phyloP scores from a whole-genome alignment of 148 eudicot genomes.

The Pouteria glomerata region DNA sequence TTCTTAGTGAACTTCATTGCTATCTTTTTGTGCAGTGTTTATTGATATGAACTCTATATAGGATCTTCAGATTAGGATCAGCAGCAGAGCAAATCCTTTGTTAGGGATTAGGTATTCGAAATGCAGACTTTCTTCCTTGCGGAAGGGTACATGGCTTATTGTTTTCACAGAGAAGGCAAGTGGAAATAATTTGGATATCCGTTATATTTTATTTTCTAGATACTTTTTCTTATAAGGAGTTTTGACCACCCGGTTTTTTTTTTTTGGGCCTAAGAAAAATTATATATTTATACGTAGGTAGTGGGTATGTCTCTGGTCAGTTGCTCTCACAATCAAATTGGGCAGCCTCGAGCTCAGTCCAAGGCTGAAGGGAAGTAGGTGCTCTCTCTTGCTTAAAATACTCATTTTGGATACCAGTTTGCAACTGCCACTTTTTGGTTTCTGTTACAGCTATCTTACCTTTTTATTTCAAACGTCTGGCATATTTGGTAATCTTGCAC shows the following conservation, averaged over 20 bases:
- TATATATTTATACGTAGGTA: background rate
- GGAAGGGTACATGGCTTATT: constrained; percentile 4
- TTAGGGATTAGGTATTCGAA: constrained; percentile 4
- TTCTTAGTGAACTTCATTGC: background rate
- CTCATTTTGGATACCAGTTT: too few species aligned
- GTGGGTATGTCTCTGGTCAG: constrained; percentile 2
- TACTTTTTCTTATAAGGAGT: background rate
- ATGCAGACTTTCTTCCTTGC: constrained; percentile 5
- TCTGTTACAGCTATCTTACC: background rate
- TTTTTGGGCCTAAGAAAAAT: background rate
- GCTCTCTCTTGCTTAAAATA: constrained; percentile 2
- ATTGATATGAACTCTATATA: background rate
- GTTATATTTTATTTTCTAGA: background rate
- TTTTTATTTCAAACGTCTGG: background rate
- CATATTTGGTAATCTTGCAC: background rate
- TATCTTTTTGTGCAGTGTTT: background rate
- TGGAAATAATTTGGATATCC: background rate
- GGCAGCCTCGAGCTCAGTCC: constrained; percentile 8
- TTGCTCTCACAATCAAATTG: constrained; percentile 10
- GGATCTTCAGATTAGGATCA: constrained; percentile 4
- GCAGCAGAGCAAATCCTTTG: background rate
- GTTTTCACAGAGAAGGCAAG: constrained; percentile 5
- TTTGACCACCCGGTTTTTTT: background rate
- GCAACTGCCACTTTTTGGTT: background rate
- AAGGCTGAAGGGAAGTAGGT: constrained; percentile 46